Conservation (phyloP, 2,329 filamentous ascomycete genomes). For the Fusarium sp. region DNA sequence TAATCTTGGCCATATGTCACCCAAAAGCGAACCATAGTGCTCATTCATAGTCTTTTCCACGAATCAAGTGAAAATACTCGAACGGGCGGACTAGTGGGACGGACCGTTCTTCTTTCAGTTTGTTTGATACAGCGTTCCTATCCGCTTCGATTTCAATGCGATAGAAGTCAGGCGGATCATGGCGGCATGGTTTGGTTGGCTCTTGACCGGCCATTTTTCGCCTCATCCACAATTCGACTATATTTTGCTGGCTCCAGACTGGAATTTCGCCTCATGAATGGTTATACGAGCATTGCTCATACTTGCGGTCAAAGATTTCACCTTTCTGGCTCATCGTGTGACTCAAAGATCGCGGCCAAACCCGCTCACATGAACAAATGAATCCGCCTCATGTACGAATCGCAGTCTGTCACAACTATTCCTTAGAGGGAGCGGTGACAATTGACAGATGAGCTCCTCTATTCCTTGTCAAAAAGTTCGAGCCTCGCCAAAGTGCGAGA, state of each 20-base stretch:
- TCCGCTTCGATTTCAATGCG: constrained; percentile 14
- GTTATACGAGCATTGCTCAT: constrained; percentile 30
- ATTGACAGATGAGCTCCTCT: constrained; percentile 20
- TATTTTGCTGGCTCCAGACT: constrained; percentile 12
- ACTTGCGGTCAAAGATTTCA: constrained; percentile 37
- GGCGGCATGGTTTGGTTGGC: constrained; percentile 36
- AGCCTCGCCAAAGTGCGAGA: constrained; percentile 15
- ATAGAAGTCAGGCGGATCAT: constrained; percentile 29
- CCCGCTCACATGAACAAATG: constrained; percentile 37
- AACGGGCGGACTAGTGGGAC: constrained; percentile 41
- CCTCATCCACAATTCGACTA: constrained; percentile 29
- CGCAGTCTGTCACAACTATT: constrained; percentile 16
- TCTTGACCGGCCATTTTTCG: constrained; percentile 13
- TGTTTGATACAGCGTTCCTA: constrained; percentile 10
- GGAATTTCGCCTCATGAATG: constrained; percentile 31
- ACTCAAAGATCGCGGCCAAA: constrained; percentile 29
- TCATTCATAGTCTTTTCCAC: constrained; percentile 16
- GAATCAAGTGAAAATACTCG: constrained; percentile 9
- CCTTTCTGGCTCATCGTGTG: constrained; percentile 32
- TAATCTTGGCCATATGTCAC: constrained; percentile 19
- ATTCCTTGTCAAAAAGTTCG: constrained; percentile 22
- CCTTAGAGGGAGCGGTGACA: constrained; percentile 18
- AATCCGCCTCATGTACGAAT: constrained; percentile 20
- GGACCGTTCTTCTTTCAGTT: constrained; percentile 38
- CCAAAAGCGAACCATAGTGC: constrained; percentile 32